Percentiles rank a stretch among this genome's conserved stretches.
Evolutionary conservation across 2,329 filamentous ascomycete species (phyloP).

Genomic region (Geosmithia morbida): DNA sequence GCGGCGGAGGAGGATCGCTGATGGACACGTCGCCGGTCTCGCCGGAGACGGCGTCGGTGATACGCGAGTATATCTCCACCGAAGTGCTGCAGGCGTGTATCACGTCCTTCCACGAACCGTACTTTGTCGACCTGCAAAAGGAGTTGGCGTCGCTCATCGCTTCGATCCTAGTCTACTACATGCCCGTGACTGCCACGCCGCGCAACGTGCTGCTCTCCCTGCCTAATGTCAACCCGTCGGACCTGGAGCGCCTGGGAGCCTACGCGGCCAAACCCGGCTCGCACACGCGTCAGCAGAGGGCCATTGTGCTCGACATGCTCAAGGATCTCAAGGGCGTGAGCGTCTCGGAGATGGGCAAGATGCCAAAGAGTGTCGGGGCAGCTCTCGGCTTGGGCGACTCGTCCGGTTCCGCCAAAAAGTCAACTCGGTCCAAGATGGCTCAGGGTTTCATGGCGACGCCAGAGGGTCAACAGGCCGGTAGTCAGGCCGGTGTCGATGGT

Average conservation of each 20-base stretch:
- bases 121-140: constrained; percentile 93
- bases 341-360: constrained; percentile 84
- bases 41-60: constrained; percentile 42
- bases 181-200: constrained; percentile 53
- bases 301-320: constrained; percentile 69
- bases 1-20: constrained; percentile 4
- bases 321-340: constrained; percentile 81
- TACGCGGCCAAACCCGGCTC: constrained; percentile 43
- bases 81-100: constrained; percentile 85
- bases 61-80: constrained; percentile 79
- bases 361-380: constrained; percentile 37
- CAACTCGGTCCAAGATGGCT: constrained; percentile 42
- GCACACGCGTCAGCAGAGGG: constrained; percentile 63
- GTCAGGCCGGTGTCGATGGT: neutral
- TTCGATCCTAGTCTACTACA: constrained; percentile 67
- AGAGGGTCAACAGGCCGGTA: constrained; percentile 7
- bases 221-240: constrained; percentile 56
- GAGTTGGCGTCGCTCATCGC: constrained; percentile 83
- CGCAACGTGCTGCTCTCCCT: constrained; percentile 63
- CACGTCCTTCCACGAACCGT: constrained; percentile 81
- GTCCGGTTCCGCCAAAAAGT: constrained; percentile 23
- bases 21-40: constrained; percentile 31
- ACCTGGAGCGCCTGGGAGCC: constrained; percentile 50
- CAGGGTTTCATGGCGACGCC: constrained; percentile 42
- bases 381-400: constrained; percentile 8